A percentile compares a stretch with the other conserved stretches of the same genome.
Evolutionary conservation across 1,284 basidiomycete species (phyloP).

Genomic region (Tylopilus sp.): DNA sequence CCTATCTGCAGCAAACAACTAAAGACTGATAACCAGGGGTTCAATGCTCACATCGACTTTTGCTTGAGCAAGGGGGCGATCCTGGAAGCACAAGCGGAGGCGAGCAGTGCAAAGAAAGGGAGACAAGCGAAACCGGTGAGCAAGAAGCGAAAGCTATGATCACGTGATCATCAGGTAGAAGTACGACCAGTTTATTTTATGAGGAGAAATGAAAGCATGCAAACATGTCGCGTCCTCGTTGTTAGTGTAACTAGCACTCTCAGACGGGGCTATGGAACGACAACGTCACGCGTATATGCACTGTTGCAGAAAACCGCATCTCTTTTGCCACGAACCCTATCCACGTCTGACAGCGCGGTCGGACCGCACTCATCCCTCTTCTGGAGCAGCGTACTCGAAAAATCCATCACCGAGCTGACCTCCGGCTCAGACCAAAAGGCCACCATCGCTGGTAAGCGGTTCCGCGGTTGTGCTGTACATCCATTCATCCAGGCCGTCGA

Average conservation of each 20-base stretch:
- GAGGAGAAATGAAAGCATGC: conserved; percentile 24
- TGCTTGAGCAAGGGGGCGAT: conserved; percentile 72
- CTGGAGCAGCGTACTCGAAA: conserved; percentile 41
- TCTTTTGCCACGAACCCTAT: conserved; percentile 40
- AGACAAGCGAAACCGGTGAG: conserved; percentile 1
- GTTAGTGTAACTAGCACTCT: background rate
- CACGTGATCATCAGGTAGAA: conserved; percentile 20
- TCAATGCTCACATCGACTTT: conserved; percentile 76
- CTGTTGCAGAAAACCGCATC: conserved; percentile 40
- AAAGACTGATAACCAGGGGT: conserved; percentile 57
- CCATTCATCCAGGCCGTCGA: conserved; percentile 1
- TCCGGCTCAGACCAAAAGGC: conserved; percentile 22
- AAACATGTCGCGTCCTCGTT: conserved; percentile 27
- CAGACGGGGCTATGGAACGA: too few species aligned
- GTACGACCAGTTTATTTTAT: background rate
- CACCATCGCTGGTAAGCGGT: conserved; percentile 47
- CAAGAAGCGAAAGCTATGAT: too few species aligned
- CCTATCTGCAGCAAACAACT: conserved; percentile 61
- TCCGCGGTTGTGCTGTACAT: background rate
- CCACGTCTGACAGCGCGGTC: conserved; percentile 12
- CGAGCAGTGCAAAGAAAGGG: conserved; percentile 27
- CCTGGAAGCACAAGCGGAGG: conserved; percentile 54
- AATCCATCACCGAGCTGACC: conserved; percentile 36
- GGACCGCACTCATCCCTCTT: conserved; percentile 30
- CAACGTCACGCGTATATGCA: conserved; percentile 26